These are phyloP conservation scores for Auricularia heimuer DNA, from an alignment of 768 basidiomycete genomes.

Conservation along the genomic window DNA sequence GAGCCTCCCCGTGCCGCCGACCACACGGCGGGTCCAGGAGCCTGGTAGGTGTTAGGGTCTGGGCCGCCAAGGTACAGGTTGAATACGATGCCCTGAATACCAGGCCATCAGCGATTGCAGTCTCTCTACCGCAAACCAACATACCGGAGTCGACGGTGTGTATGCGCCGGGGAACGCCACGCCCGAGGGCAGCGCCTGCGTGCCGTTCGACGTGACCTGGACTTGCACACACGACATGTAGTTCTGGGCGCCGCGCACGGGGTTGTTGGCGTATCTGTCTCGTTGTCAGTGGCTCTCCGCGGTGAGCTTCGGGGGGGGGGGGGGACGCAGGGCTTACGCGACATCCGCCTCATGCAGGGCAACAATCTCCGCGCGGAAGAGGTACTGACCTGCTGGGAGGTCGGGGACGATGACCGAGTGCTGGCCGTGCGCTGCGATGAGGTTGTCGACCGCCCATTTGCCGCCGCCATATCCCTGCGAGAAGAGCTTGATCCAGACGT, in stretches of 20 bases:
- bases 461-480: constrained; percentile 1
- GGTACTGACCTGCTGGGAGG: constrained; percentile 9
- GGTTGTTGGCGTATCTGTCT: background rate
- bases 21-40: constrained; percentile 10
- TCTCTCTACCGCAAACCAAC: background rate
- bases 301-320: too few relatives aligned
- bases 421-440: constrained; percentile 8
- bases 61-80: constrained; percentile 2
- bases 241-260: constrained; percentile 3
- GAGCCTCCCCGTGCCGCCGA: background rate
- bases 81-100: background rate
- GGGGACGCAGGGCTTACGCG: background rate
- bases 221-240: constrained; percentile 7
- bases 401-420: constrained; percentile 10
- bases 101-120: background rate
- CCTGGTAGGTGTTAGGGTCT: constrained; percentile 5
- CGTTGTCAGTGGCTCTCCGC: too few relatives aligned
- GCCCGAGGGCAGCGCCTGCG: constrained; percentile 6
- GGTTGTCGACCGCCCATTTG: constrained; percentile 4
- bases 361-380: constrained; percentile 10
- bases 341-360: constrained; percentile 8
- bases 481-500: constrained; percentile 6
- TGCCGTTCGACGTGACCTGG: constrained; percentile 7
- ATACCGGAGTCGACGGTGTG: constrained; percentile 1
- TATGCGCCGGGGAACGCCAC: constrained; percentile 11